Conservation (phyloP, 345 rosid genomes). For the Arabidopsis thaliana region DNA sequence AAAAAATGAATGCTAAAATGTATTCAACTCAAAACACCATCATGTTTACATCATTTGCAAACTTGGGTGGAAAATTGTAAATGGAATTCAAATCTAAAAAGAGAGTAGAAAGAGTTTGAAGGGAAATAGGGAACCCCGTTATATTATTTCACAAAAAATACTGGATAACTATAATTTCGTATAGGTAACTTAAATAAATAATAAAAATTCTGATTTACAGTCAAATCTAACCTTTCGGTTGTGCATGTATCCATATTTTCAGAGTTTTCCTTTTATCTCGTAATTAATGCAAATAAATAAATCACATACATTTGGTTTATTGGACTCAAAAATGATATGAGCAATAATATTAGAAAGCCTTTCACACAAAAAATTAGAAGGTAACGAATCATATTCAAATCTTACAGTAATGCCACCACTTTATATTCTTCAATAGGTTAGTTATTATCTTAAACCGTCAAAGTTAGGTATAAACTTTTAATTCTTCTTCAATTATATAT, state of each 20-base stretch:
- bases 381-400: slow-evolving; percentile 18
- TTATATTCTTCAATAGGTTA: slow-evolving; percentile 9
- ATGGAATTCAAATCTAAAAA: too few species aligned
- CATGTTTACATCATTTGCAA: too few species aligned
- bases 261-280: not conserved
- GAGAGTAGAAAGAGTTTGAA: too few species aligned
- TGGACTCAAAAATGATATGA: not conserved
- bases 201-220: not conserved
- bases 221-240: not conserved
- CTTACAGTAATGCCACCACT: slow-evolving; percentile 21
- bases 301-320: not conserved
- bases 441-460: slow-evolving; percentile 45
- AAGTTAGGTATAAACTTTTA: slow-evolving; percentile 39
- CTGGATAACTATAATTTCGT: not conserved
- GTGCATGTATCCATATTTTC: not conserved
- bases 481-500: slow-evolving; percentile 29
- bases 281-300: not conserved
- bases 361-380: not conserved
- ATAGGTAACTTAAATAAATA: not conserved
- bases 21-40: too few species aligned
- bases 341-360: not conserved
- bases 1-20: too few species aligned
- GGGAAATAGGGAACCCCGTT: too few species aligned
- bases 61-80: too few species aligned
- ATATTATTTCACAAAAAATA: too few species aligned